Evolutionary conservation across 306 rosid species (phyloP), one percentile per base, ranked within the genome.

Genomic region (Neltuma alba): DNA sequence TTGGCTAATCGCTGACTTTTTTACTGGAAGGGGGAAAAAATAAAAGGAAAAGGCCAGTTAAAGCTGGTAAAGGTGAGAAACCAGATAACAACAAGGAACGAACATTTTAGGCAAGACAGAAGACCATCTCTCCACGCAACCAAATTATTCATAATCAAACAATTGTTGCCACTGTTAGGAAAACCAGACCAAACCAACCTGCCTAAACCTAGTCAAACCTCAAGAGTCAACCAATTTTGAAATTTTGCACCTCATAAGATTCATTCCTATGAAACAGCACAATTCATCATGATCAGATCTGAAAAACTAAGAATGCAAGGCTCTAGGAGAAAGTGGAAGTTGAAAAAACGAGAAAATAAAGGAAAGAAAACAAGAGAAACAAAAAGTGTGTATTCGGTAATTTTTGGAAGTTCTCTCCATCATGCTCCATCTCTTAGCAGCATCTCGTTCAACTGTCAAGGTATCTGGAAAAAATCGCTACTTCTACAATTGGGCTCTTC

Each of bases 1-100:
- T 83, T 90, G 85, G 81, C 91, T 71, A 47, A 70, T 54, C 77
- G 47, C 71, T 42, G 85, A 42, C 83, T 82, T 79, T 82, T 89
- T 89, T 11, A 58, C 99, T 92, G 89, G 42, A 81, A 85, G 62
- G 11, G 10, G 11, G 6, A 52, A 20, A 52, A 6, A 33, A 48
- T 14, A 77, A 70, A 62, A 37, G 66, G 67, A 16, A 50, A 1
- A 71, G 41, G 41, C 27, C 71, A 62, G 68, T 70, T 47, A 58
- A 44, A 76, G 55, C 69, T 58, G 65, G 77, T 52, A 23, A 83
- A 78, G 61, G 60, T 34, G 72, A 75, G 40, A n/a, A 79, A 61
- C 42, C 10, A 58, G 40, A 60, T 30, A 40, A 63, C 33, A 45
- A 68, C 40, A 77, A 72, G 23, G 69, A 75, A 76, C 2, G 13